Percentiles rank a stretch among this genome's conserved stretches.
Evolutionary conservation across 208 protist species (phyloP).

Genomic region (Acanthamoeba sp.): DNA sequence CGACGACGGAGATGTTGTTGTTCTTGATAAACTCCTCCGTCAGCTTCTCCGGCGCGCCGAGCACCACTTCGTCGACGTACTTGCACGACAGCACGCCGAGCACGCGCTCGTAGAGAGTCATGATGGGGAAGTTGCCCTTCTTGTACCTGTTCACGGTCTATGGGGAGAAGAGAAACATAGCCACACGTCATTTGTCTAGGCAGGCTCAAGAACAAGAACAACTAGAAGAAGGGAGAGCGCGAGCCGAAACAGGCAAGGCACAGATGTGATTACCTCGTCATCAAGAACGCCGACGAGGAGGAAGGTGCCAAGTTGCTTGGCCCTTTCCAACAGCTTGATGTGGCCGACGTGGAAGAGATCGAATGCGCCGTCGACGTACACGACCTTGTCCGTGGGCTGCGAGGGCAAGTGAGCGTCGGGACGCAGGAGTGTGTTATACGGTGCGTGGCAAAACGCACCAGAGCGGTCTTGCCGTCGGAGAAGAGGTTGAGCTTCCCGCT

Average conservation of each 20-base stretch:
- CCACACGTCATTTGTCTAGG: neutral
- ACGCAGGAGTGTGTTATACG: too few species aligned
- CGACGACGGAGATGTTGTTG: constrained; percentile 92
- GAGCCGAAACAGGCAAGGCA: too few species aligned
- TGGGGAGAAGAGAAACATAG: neutral
- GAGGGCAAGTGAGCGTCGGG: neutral
- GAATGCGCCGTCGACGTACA: constrained; percentile 98
- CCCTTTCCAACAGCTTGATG: constrained; percentile 95
- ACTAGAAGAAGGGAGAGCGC: neutral
- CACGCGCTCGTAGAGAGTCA: constrained; percentile 98
- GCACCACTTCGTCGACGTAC: constrained; percentile 97
- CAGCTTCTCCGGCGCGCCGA: constrained; percentile 96
- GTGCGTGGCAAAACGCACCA: too few species aligned
- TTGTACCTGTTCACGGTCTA: constrained; percentile 83
- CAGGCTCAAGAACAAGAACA: neutral
- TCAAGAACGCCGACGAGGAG: constrained; percentile 97
- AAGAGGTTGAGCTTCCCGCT: constrained; percentile 88
- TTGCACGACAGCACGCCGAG: constrained; percentile 96
- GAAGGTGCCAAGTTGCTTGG: constrained; percentile 95
- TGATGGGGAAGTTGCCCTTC: constrained; percentile 97
- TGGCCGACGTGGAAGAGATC: constrained; percentile 98
- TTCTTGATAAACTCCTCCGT: constrained; percentile 94
- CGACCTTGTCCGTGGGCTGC: constrained; percentile 91
- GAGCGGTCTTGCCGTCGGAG: constrained; percentile 89
- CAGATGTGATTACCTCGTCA: constrained; percentile 92